These are phyloP conservation scores for Penicillium bovifimosum DNA, from an alignment of 495 filamentous ascomycete genomes.

Conservation along the genomic window DNA sequence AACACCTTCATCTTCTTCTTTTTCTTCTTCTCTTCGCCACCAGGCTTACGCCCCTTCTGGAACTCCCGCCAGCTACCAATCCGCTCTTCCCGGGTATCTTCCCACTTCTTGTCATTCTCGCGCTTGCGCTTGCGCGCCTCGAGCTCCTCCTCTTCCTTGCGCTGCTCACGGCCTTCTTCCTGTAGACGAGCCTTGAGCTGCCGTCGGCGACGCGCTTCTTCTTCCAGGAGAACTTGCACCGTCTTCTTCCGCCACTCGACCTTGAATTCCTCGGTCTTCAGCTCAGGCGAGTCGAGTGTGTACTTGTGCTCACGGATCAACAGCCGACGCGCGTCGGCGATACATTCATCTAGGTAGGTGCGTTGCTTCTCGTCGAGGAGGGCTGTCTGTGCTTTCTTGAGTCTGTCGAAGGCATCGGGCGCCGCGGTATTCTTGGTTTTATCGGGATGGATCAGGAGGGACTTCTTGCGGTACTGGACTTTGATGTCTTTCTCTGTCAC, in stretches of 20 bases:
- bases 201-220: slow-evolving; percentile 75
- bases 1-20: slow-evolving; percentile 96
- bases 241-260: slow-evolving; percentile 86
- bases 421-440: slow-evolving; percentile 89
- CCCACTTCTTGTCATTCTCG: slow-evolving; percentile 90
- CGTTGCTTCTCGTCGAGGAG: slow-evolving; percentile 94
- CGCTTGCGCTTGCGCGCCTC: slow-evolving; percentile 86
- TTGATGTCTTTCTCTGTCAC: slow-evolving; percentile 97
- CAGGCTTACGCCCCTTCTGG: slow-evolving; percentile 60
- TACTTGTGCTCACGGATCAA: slow-evolving; percentile 90
- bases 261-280: slow-evolving; percentile 71
- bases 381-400: slow-evolving; percentile 88
- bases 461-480: slow-evolving; percentile 86
- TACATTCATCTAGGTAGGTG: slow-evolving; percentile 81
- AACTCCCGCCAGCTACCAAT: slow-evolving; percentile 95
- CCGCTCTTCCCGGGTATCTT: slow-evolving; percentile 81
- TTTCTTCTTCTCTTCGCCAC: slow-evolving; percentile 52
- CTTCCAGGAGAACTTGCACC: slow-evolving; percentile 86
- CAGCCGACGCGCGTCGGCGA: slow-evolving; percentile 90
- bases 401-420: slow-evolving; percentile 92
- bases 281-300: slow-evolving; percentile 79
- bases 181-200: slow-evolving; percentile 93
- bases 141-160: slow-evolving; percentile 79
- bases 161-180: slow-evolving; percentile 90
- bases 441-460: slow-evolving; percentile 96